Evolutionary conservation across 1,139 yeast species (phyloP), one percentile per base, ranked within the genome.

Genomic region (Suzukiozyma palmioleophila): DNA sequence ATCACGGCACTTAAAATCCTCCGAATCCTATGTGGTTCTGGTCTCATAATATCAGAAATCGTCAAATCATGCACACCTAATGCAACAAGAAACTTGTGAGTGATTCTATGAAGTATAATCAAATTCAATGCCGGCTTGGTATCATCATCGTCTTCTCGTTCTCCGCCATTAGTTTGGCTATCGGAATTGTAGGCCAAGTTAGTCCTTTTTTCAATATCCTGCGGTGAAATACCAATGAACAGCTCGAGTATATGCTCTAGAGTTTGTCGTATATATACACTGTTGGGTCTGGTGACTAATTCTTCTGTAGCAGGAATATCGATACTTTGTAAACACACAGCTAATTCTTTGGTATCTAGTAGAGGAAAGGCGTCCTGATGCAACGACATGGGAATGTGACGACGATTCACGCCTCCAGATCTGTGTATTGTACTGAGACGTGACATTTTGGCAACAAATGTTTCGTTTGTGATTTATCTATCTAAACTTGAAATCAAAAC

Each of bases 21-120:
- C 47, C 80, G 65, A 3, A 79, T 69, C 42, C 95, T 66, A 36
- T 59, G 61, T 0, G 86, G 71, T 18, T 88, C 96, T 0, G 97
- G 97, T 33, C 64, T 53, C 46, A 59, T 51, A 21, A 77, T 65
- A 60, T 89, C 97, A 64, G 77, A 70, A 39, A 88, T 66, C 33
- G 81, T 75, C 52, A 88, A 84, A 57, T 89, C 96, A 42, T 77
- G 70, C 3, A 88, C 77, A 0, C 96, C 96, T 55, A 92, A 82
- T 41, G 76, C 81, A 38, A 72, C 69, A 49, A 86, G 70, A 54
- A 87, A 85, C 49, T 73, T 73, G 52, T 70, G 72, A 43, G 86
- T 75, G 6, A 78, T 76, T 35, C 81, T 63, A 44, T 81, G 84
- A 26, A 84, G 62, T 1, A 79, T 77, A 24, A 84, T 61, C 6